Base-by-base conservation (phyloP, 2,329 filamentous ascomycete genomes). In the Colletotrichum sp. region DNA sequence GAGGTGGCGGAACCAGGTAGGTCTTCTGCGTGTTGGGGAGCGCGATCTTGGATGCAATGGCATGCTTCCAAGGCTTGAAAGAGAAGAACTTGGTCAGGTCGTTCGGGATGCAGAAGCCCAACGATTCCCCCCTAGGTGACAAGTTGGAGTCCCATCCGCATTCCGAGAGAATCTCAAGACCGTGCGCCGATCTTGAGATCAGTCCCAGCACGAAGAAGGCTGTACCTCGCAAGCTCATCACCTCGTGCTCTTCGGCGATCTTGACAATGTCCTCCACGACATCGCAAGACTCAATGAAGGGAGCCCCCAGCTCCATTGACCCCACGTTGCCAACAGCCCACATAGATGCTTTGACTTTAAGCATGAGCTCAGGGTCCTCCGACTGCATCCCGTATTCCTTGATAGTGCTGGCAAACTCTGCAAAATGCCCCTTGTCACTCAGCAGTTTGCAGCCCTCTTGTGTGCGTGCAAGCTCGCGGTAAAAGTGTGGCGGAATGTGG, bases 281-380 rank as follows among this genome's bases (percentile, higher is more conserved):
- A 79, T 98, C 95, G 49, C 93, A 95, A 72, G 94, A 93, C 84
- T 98, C 97, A 5, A 99, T 89, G 83, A 99, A 99, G 0, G 96
- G 96, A 2, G 96, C 96, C 2, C 97, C 97, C 3, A 98, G 92
- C 81, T 99, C 96, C 96, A 99, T 99, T 1, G 96, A 98, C 0
- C 97, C 97, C 49, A 99, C 96, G 80, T 99, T 99, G 28, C 97
- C 97, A 1, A 99, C 96, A 0, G 97, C 97, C 97, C 97, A 99
- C 64, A 99, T 89, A 82, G 96, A 98, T 9, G 96, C 97, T 84
- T 99, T 99, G 78, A 99, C 95, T 83, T 98, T 99, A 75, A 95
- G 92, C 60, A 99, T 93, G 28, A 94, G 90, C 84, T 99, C 97
- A 1, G 91, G 83, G 80, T 99, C 97, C 79, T 98, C 94, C 57